Base-by-base conservation (phyloP, 2,329 filamentous ascomycete species). In the Lizonia empirigonia region DNA sequence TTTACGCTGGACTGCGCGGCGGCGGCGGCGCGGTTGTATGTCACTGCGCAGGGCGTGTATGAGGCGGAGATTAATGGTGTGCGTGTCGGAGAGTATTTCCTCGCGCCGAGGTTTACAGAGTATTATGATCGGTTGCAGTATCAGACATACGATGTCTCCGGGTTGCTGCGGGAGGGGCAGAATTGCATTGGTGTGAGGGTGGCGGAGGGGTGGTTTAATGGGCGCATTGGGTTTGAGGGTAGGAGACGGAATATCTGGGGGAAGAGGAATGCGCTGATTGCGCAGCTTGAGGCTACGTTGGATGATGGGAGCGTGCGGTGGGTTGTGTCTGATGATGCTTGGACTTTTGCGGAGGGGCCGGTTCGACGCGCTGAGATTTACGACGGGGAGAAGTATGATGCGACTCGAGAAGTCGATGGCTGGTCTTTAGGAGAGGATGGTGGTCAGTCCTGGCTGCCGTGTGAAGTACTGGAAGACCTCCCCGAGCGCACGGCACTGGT, bases 321-420 rank as follows among this genome's bases (percentile, higher is more conserved):
- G 4, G 22, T 36, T 4, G 4, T 4, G 10, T 20, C 33, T 22
- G 33, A 13, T 13, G 1, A 8, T 2, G 8, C 16, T 7, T 36
- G 33, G 33, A 23, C 5, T 6, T 4, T 9, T 4, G 7, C 33
- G 5, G n/a, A 13, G 13, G 33, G 33, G 7, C 33, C 33, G 2
- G 22, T 36, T 23, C 6, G 33, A 1, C 29, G 35, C 7, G 22
- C 71, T 1, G 78, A 80, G 29, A 72, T 83, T 3, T 83, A 82
- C 44, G 73, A 83, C 54, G 82, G 82, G 10, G 81, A 84, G 40
- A 60, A 70, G 0, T 83, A 79, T 48, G 79, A 83, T 56, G 68
- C 70, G 0, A 62, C 68, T 64, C 52, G 71, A 57, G 62, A 74
- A 65, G 4, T 32, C 56, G 4, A 24, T 55, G 7, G 65, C 0